Conservation (phyloP, 352 stramenopile species). For the Globisporangium irregulare region DNA sequence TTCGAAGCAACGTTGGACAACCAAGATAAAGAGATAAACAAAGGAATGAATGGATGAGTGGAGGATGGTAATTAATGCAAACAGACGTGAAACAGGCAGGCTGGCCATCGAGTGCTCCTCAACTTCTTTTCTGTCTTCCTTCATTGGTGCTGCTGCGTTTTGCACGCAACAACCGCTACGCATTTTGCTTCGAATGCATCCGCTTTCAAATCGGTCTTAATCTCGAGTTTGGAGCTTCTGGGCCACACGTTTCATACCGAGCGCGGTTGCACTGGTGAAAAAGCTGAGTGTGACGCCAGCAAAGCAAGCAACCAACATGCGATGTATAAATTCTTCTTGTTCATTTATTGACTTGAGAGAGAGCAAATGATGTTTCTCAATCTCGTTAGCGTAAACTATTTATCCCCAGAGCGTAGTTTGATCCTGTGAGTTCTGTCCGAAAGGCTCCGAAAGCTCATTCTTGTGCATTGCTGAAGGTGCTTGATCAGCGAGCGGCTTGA, state of each 20-base stretch:
- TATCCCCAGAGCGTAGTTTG: not conserved
- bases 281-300: not conserved
- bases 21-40: not conserved
- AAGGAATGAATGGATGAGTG: not conserved
- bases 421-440: not conserved
- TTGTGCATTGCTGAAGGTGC: not conserved
- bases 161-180: no score
- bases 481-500: not conserved
- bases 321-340: not conserved
- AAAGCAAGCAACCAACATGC: not conserved
- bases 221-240: no score
- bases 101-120: not conserved
- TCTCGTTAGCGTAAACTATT: not conserved
- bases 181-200: not conserved
- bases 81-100: not conserved
- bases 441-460: not conserved
- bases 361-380: not conserved
- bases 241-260: no score
- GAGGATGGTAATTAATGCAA: not conserved
- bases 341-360: not conserved
- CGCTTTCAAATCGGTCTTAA: not conserved
- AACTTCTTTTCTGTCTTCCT: not conserved
- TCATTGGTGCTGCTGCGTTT: no score
- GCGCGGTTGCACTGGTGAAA: not conserved
- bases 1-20: not conserved